phyloP scores from a whole-genome alignment of 2,329 filamentous ascomycete species.

The Mycogone perniciosa region DNA sequence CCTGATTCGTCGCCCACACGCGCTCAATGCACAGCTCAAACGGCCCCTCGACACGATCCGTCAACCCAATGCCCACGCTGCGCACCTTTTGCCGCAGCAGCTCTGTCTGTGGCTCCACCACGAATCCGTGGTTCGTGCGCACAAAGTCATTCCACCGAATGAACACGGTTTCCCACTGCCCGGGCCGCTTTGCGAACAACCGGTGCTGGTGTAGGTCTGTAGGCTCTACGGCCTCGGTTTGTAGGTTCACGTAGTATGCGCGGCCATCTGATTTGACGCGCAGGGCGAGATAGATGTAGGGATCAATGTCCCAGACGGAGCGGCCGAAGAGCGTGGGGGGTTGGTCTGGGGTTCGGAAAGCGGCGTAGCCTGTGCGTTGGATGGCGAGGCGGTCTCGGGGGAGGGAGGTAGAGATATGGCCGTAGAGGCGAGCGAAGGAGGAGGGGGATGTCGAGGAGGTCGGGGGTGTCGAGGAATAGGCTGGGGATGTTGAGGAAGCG shows the following conservation, averaged over 20 bases:
- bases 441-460: constrained; percentile 13
- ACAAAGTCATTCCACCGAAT: constrained; percentile 92
- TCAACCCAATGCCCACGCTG: constrained; percentile 81
- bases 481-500: constrained; percentile 11
- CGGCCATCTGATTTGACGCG: constrained; percentile 86
- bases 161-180: constrained; percentile 91
- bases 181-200: constrained; percentile 69
- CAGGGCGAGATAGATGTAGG: constrained; percentile 80
- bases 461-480: not conserved
- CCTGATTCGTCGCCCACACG: constrained; percentile 80
- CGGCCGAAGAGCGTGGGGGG: constrained; percentile 77
- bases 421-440: constrained; percentile 73
- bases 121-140: constrained; percentile 84
- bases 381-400: constrained; percentile 68
- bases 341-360: constrained; percentile 77
- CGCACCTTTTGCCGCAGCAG: constrained; percentile 80
- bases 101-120: constrained; percentile 88
- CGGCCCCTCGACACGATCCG: constrained; percentile 79
- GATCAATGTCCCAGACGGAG: constrained; percentile 81
- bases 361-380: constrained; percentile 78
- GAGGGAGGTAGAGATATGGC: constrained; percentile 78
- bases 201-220: constrained; percentile 96
- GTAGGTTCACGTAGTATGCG: constrained; percentile 90
- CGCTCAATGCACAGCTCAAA: constrained; percentile 81
- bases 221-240: constrained; percentile 87